These are phyloP conservation scores for Diplodia scrobiculata DNA, from an alignment of 2,329 filamentous ascomycete genomes.

Conservation along the genomic window DNA sequence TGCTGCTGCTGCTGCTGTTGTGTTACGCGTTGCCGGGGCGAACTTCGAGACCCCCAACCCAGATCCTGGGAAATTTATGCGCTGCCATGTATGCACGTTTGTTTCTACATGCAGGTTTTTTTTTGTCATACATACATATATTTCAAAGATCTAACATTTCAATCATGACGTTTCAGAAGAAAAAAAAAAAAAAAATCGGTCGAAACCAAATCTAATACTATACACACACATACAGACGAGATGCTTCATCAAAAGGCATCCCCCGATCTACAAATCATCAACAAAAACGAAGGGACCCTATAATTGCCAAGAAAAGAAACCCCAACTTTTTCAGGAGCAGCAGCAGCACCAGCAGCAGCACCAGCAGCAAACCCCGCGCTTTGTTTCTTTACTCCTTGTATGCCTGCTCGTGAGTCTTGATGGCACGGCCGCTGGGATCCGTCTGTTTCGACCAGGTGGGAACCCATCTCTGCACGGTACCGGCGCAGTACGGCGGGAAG, in stretches of 20 bases:
- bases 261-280: conserved; percentile 4
- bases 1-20: too few relatives aligned
- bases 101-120: too few relatives aligned
- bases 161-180: too few relatives aligned
- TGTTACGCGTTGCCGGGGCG: too few relatives aligned
- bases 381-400: conserved; percentile 32
- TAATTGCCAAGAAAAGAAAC: neutral
- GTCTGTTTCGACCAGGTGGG: conserved; percentile 97
- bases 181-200: neutral
- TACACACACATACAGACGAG: neutral
- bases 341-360: neutral
- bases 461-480: conserved; percentile 93
- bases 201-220: conserved; percentile 5
- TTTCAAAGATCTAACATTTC: too few relatives aligned
- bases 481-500: conserved; percentile 88
- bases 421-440: conserved; percentile 76
- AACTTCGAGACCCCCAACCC: too few relatives aligned
- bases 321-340: neutral
- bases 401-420: conserved; percentile 34
- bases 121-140: too few relatives aligned
- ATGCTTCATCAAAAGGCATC: neutral
- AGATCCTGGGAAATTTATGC: too few relatives aligned
- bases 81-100: too few relatives aligned
- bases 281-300: neutral
- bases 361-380: neutral